phyloP scores from a whole-genome alignment of 73 alveolate genomes.

The Durusdinium trenchii region DNA sequence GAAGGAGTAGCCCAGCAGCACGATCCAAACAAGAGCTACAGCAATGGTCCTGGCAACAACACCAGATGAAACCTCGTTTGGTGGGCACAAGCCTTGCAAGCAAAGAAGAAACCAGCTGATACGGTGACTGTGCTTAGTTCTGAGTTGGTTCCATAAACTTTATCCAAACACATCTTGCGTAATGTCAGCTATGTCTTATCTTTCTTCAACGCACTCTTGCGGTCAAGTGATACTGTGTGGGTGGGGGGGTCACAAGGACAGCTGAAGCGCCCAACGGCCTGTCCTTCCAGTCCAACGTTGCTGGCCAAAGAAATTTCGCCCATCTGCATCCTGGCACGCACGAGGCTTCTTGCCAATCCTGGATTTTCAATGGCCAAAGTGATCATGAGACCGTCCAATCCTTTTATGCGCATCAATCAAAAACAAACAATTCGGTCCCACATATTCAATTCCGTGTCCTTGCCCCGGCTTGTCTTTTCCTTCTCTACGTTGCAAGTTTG shows the following conservation, averaged over 20 bases:
- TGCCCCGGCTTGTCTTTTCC: no score
- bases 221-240: no score
- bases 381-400: no score
- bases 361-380: no score
- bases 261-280: background rate
- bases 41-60: slow-evolving; percentile 23
- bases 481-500: no score
- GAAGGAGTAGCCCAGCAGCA: slow-evolving; percentile 40
- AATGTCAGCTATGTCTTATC: background rate
- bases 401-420: no score
- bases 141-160: background rate
- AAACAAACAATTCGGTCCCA: no score
- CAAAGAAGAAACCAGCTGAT: background rate
- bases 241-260: no score
- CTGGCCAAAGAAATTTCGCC: slow-evolving; percentile 73
- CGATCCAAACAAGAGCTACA: slow-evolving; percentile 12
- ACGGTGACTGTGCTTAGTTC: background rate
- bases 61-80: background rate
- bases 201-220: background rate
- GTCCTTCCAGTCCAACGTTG: slow-evolving; percentile 74
- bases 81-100: no score
- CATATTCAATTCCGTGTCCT: no score
- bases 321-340: background rate
- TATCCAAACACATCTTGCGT: background rate
- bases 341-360: background rate